Percentiles rank a stretch among this genome's conserved stretches.
phyloP scores from a whole-genome alignment of 1,284 basidiomycete genomes.

The Ustilago lituana region DNA sequence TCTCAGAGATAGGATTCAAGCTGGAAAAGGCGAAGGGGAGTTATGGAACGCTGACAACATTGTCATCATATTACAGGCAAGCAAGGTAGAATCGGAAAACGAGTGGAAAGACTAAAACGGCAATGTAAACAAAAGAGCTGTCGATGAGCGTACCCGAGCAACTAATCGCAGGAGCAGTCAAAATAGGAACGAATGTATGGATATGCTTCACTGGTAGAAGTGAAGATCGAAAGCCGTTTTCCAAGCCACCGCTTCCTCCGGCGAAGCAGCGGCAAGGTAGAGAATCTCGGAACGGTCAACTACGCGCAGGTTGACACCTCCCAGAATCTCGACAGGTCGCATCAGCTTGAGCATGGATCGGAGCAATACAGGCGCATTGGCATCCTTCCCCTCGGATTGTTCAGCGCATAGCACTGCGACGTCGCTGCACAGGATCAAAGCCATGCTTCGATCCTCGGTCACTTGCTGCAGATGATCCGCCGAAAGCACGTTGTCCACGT shows the following conservation, averaged over 20 bases:
- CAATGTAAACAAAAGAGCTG: background rate
- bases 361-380: conserved; percentile 23
- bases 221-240: conserved; percentile 53
- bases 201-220: conserved; percentile 39
- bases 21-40: background rate
- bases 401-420: conserved; percentile 87
- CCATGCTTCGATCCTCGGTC: conserved; percentile 46
- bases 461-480: conserved; percentile 82
- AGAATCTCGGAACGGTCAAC: conserved; percentile 52
- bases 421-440: conserved; percentile 84
- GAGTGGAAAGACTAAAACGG: conserved; percentile 3
- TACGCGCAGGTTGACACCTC: conserved; percentile 44
- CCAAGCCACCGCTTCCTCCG: conserved; percentile 51
- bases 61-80: conserved; percentile 35
- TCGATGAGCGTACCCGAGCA: background rate
- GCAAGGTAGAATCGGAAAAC: conserved; percentile 5
- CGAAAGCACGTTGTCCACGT: conserved; percentile 74
- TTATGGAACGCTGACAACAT: conserved; percentile 17
- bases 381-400: conserved; percentile 59
- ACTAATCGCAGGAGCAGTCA: background rate
- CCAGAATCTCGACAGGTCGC: conserved; percentile 43
- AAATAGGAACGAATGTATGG: too few species aligned
- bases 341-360: conserved; percentile 30
- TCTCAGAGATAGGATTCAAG: background rate
- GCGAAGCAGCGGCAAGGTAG: conserved; percentile 45